Base-by-base conservation (phyloP, 306 rosid genomes). In the Morella rubra region DNA sequence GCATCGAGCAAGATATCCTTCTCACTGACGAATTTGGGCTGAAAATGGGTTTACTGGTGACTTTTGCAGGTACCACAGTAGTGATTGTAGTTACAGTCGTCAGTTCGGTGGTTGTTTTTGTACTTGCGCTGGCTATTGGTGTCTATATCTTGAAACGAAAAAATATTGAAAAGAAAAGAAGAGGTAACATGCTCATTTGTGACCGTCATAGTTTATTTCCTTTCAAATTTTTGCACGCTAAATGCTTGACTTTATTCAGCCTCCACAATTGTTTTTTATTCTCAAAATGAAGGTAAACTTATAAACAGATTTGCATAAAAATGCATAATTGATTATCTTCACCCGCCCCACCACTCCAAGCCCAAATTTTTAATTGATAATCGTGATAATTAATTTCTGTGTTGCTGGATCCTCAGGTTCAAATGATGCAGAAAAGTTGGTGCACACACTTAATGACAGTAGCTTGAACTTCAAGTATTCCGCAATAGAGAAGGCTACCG, bases 401-500 rank as follows among this genome's bases (percentile, higher is more conserved):
- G 47, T 10, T 73, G 11, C 32, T 60, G 64, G 82, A 44, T 45
- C 76, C 73, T 27, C 76, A 90, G 97, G 93, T 71, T 89, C 97
- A 74, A 77, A 83, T 80, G 97, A 92, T 65, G 86, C 89, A 54
- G 83, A 83, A 47, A 92, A 88, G 82, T 65, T 88, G 58, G 92
- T 83, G 13, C 90, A 87, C 81, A 82, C 87, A 59, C 92, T 95
- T 42, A 78, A 90, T 50, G 87, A 86, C 74, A 92, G 88, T 45
- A 89, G 89, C 88, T 85, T 92, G 87, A 85, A 92, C 78, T 92
- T 95, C 89, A 95, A 95, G 87, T 95, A 90, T 84, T 87, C 97
- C 7, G 84, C 89, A 56, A 80, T 95, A 75, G 99, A 95, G 64
- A 92, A 82, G 84, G 99, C 99, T 18, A 95, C 99, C 2, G 87